These are phyloP conservation scores for Gossypium stocksii DNA, from an alignment of 345 rosid species.

Conservation along the genomic window DNA sequence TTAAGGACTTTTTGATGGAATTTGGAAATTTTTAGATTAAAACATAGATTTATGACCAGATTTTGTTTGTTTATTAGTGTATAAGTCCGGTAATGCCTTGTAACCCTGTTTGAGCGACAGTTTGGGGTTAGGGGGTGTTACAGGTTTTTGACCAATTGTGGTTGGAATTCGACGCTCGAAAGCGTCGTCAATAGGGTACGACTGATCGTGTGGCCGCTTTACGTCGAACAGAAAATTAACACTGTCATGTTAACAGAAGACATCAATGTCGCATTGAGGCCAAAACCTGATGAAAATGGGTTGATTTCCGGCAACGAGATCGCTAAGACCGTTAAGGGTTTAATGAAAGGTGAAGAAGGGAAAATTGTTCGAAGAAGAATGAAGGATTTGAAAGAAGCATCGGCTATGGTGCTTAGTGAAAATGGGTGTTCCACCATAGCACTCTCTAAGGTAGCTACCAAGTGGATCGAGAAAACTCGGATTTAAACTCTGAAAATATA, in stretches of 20 bases:
- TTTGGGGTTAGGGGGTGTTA: no score
- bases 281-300: slow-evolving; percentile 32
- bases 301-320: slow-evolving; percentile 48
- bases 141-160: slow-evolving; percentile 78
- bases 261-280: slow-evolving; percentile 44
- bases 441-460: slow-evolving; percentile 13
- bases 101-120: no score
- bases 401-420: slow-evolving; percentile 17
- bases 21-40: no score
- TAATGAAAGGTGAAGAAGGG: slow-evolving; percentile 81
- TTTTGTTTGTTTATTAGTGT: no score
- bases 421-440: slow-evolving; percentile 35
- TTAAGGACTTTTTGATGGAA: no score
- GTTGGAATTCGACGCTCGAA: slow-evolving; percentile 82
- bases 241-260: slow-evolving; percentile 51
- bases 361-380: slow-evolving; percentile 46
- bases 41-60: no score
- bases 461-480: slow-evolving; percentile 13
- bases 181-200: slow-evolving; percentile 77
- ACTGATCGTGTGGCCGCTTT: slow-evolving; percentile 79
- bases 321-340: slow-evolving; percentile 37
- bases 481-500: no score
- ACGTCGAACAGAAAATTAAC: slow-evolving; percentile 84
- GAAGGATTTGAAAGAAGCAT: slow-evolving; percentile 30
- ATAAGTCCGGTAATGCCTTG: no score